phyloP scores from a whole-genome alignment of 805 yeast genomes.

The Clavispora vitiphila region DNA sequence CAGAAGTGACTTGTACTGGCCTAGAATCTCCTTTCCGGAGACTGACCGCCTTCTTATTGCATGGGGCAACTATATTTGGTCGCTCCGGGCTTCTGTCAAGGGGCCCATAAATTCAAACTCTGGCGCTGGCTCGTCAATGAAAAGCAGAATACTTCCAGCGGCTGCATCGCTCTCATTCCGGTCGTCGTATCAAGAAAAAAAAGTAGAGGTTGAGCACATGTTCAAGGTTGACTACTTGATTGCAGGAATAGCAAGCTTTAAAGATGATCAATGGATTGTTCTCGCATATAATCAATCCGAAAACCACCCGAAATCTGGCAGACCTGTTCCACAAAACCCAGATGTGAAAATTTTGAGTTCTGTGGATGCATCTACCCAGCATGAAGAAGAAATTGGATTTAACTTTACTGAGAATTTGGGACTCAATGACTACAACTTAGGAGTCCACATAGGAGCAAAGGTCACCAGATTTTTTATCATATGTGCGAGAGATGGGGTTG shows the following conservation, averaged over 20 bases:
- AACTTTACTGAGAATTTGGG: conserved; percentile 48
- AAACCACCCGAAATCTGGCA: conserved; percentile 14
- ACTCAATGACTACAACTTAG: conserved; percentile 73
- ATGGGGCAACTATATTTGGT: conserved; percentile 81
- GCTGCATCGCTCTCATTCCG: conserved; percentile 52
- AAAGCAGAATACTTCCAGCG: conserved; percentile 42
- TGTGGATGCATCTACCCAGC: conserved; percentile 61
- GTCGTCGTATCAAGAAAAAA: conserved; percentile 35
- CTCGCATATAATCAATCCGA: conserved; percentile 46
- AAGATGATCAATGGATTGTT: conserved; percentile 63
- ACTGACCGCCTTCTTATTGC: conserved; percentile 65
- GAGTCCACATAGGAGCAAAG: conserved; percentile 42
- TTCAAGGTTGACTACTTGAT: conserved; percentile 50
- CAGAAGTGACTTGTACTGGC: conserved; percentile 80
- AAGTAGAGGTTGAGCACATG: conserved; percentile 44
- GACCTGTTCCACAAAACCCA: conserved; percentile 46
- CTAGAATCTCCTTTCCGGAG: conserved; percentile 64
- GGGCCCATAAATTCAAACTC: conserved; percentile 1
- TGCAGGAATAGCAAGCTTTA: conserved; percentile 74
- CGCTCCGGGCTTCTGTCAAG: conserved; percentile 38
- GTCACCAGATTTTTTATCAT: conserved; percentile 56
- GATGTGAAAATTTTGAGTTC: conserved; percentile 70
- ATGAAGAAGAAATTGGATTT: conserved; percentile 74
- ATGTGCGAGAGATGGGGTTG: conserved; percentile 77
- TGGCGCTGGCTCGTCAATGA: conserved; percentile 20